A percentile compares a stretch with the other conserved stretches of the same genome.
phyloP scores from a whole-genome alignment of 1,284 basidiomycete species.

The Ceratobasidium sp. region DNA sequence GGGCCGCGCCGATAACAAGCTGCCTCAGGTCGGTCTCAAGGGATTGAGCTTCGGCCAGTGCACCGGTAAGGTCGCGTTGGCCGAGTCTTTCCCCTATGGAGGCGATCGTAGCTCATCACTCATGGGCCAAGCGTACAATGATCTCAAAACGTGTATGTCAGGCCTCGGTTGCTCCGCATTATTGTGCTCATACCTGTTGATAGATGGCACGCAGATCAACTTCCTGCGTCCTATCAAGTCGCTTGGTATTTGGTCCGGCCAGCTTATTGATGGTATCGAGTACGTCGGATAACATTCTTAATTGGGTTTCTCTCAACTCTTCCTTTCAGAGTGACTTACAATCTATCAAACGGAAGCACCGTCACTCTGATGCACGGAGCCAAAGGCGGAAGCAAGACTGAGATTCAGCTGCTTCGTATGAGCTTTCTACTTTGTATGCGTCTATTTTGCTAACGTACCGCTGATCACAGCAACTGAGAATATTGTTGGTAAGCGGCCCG shows the following conservation, averaged over 20 bases:
- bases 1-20: no score
- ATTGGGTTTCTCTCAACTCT: neutral
- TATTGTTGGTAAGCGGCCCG: neutral
- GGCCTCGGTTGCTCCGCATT: neutral
- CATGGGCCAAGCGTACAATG: neutral
- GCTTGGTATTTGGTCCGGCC: neutral
- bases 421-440: neutral
- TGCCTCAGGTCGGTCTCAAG: no score
- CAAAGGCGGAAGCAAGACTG: neutral
- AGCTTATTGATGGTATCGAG: neutral
- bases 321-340: neutral
- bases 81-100: neutral
- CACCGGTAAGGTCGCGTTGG: no score
- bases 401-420: neutral
- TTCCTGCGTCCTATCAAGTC: neutral
- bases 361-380: neutral
- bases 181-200: neutral
- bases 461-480: neutral
- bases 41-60: no score
- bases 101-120: neutral
- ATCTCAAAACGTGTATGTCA: neutral
- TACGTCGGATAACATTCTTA: neutral
- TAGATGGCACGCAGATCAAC: neutral
- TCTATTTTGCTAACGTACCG: no score
- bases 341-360: neutral